Base-by-base conservation (phyloP, 148 eudicot genomes). In the Dianthus caryophyllus region DNA sequence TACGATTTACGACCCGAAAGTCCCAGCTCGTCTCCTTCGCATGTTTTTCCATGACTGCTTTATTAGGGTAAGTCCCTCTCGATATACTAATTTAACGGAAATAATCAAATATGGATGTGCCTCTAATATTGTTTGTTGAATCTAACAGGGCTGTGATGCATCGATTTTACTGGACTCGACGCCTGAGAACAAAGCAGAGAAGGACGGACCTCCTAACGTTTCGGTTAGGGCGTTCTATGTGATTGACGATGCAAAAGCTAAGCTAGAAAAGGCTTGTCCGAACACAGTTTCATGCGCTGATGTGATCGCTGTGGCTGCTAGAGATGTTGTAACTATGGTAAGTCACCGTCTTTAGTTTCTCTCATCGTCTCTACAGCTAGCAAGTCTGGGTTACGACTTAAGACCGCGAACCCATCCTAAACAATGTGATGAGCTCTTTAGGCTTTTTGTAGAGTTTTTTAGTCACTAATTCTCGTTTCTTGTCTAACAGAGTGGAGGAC, bases 31-130 rank as follows among this genome's bases (percentile, higher is more conserved):
- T 6, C 22, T 88, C 15, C 90, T 88, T 18, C 77, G 91, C 56
- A 86, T 88, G 88, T 82, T 82, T 74, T 85, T 88, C 78, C 96
- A 88, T 68, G 96, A 88, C 49, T 85, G 96, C 60, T 84, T 84
- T 78, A 72, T 85, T 9, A 80, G 88, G 79, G 90, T 85, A 85
- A n/a, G 75, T 10, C 13, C 18, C n/a, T 5, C 53, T 18, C 44
- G n/a, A n/a, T n/a, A n/a, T n/a, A n/a, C n/a, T n/a, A 24, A 43
- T 12, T n/a, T 4, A 20, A 69, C 51, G 21, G 39, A 59, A 21
- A n/a, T n/a, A n/a, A n/a, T n/a, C n/a, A n/a, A 64, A 17, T 44
- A 22, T 2, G 7, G 0, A 58, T 29, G 39, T 8, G 9, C 41
- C 41, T 14, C 17, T 58, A 56, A 33, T 15, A 27, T 21, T 16